These are phyloP conservation scores for Acanthamoeba castellanii DNA, from an alignment of 208 protist species.

Conservation along the genomic window DNA sequence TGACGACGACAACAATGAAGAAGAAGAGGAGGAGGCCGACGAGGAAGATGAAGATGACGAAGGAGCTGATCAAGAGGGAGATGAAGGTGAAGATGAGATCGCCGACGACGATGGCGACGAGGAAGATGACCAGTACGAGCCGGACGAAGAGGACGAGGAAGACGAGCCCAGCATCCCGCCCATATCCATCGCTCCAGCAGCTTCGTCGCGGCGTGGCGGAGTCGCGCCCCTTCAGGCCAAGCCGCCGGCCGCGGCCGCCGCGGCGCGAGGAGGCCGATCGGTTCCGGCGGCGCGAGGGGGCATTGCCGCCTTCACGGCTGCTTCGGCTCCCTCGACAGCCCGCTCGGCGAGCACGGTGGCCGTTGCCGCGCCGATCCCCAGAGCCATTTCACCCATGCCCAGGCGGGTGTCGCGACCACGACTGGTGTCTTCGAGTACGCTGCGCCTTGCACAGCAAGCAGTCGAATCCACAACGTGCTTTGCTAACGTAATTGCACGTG, in stretches of 20 bases:
- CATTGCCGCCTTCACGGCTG: no score
- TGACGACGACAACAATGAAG: background rate
- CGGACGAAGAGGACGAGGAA: background rate
- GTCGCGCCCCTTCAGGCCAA: background rate
- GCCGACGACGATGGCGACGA: background rate
- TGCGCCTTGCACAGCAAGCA: no score
- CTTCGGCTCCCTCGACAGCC: background rate
- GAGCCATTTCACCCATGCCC: background rate
- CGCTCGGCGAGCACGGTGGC: background rate
- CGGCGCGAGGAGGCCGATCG: background rate
- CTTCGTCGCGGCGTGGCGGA: background rate
- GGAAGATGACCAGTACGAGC: slow-evolving; percentile 10
- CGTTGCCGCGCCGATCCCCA: background rate
- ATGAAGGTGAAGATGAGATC: slow-evolving; percentile 8
- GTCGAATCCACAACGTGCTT: background rate
- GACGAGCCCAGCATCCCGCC: background rate
- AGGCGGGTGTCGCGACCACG: background rate
- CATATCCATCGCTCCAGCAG: background rate
- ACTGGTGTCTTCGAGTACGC: background rate
- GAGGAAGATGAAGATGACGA: background rate
- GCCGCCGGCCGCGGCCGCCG: background rate
- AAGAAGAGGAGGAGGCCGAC: background rate
- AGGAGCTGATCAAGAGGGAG: background rate
- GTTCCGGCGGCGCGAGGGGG: background rate
- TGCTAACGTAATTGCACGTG: background rate